phyloP scores from a whole-genome alignment of 139 green algal species.

The Edaphochlamys debaryana region DNA sequence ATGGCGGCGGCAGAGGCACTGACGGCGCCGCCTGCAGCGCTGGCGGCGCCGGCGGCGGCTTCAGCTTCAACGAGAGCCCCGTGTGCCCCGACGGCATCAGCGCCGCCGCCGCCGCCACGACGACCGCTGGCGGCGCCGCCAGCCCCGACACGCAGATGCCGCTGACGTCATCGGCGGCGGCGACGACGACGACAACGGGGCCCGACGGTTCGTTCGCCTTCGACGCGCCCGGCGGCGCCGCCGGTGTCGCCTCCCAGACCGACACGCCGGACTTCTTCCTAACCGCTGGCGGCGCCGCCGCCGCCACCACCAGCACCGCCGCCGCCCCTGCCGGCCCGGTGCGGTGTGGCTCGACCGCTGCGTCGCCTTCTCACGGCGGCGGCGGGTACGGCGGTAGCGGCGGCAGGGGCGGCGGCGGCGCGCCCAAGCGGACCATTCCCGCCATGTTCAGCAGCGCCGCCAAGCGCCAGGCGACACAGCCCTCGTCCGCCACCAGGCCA shows the following conservation, averaged over 20 bases:
- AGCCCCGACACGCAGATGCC: background rate
- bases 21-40: too few species aligned
- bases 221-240: background rate
- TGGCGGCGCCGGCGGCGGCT: too few species aligned
- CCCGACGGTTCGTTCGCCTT: slow-evolving; percentile 1
- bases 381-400: too few species aligned
- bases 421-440: slow-evolving; percentile 4
- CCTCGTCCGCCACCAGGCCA: background rate
- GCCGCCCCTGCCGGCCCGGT: background rate
- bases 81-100: slow-evolving; percentile 14
- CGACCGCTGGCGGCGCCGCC: background rate
- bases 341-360: background rate
- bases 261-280: slow-evolving; percentile 17
- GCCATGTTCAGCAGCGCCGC: background rate
- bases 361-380: background rate
- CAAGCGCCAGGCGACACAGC: background rate
- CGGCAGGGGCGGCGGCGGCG: too few species aligned
- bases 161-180: background rate
- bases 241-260: background rate
- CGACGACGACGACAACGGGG: too few species aligned
- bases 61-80: slow-evolving; percentile 5
- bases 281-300: background rate
- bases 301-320: background rate
- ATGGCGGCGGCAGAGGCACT: background rate
- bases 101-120: background rate